Evolutionary conservation across 768 basidiomycete genomes (phyloP).

Genomic region (Scleroderma bovista): DNA sequence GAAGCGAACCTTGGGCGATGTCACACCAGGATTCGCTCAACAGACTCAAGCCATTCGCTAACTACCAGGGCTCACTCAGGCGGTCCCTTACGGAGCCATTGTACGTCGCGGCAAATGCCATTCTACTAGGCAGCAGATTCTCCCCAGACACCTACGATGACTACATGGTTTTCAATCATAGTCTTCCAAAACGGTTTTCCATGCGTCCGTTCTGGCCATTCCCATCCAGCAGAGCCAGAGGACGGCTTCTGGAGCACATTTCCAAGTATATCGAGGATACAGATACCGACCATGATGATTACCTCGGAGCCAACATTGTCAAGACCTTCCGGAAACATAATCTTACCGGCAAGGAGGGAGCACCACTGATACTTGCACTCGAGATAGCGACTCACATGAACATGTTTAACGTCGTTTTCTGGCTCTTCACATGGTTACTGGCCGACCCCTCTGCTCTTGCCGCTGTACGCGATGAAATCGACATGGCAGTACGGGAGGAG

Average conservation of each 20-base stretch:
- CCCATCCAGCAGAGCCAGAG: conserved; percentile 12
- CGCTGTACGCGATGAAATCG: conserved; percentile 43
- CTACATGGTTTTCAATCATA: conserved; percentile 14
- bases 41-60: conserved; percentile 6
- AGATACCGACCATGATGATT: conserved; percentile 4
- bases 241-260: conserved; percentile 7
- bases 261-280: conserved; percentile 10
- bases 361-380: conserved; percentile 14
- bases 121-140: conserved; percentile 16
- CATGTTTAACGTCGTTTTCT: conserved; percentile 14
- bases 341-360: conserved; percentile 13
- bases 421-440: conserved; percentile 30
- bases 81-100: conserved; percentile 14
- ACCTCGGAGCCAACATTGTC: conserved; percentile 12
- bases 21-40: conserved; percentile 12
- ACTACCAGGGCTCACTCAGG: conserved; percentile 9
- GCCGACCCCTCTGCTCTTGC: conserved; percentile 38
- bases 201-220: conserved; percentile 9
- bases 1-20: conserved; percentile 5
- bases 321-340: conserved; percentile 13
- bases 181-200: conserved; percentile 14
- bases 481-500: conserved; percentile 16
- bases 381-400: conserved; percentile 19
- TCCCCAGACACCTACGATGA: conserved; percentile 16
- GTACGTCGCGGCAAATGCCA: conserved; percentile 11